Evolutionary conservation across 176 grass and related monocot species (phyloP), one percentile per base, ranked within the genome.

Genomic region (Sorghum bicolor): DNA sequence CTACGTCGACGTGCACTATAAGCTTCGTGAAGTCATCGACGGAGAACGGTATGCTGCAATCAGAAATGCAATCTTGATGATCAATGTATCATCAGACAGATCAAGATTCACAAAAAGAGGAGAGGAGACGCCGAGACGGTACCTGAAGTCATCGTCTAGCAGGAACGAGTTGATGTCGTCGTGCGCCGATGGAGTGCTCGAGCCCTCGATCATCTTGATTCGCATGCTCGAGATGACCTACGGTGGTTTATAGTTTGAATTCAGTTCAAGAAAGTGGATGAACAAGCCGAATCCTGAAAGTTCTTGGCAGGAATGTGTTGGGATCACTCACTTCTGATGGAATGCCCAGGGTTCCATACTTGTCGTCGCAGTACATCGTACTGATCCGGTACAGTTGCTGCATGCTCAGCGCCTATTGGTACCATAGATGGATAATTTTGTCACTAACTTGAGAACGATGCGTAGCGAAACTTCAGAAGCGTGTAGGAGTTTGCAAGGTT

Each of bases 361-460:
- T 93, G 86, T 93, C 88, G 5, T 93, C 91, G 33, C 88, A 90
- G 22, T 93, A 93, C 91, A 93, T 93, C 1, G 91, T 90, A 24
- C 88, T 86, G 86, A 93, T 93, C 63, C 91, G 78, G 71, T 93
- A 93, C 0, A 93, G 41, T 22, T 93, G 91, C 71, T 88, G 91
- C 78, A 90, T 78, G 82, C 88, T 90, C 17, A 93, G 85, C 1
- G 71, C 85, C 91, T 93, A 32, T 45, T 37, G 20, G 19, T 64
- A 79, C 16, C 22, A 50, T 22, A 44, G 29, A 48, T 32, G 31
- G 24, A 5, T 67, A 45, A 22, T 73, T 84, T 40, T 24, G 38
- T 66, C 33, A 77, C 3, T 52, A 43, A 53, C 58, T 5, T 65
- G 28, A 57, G 26, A 64, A 53, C 48, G 55, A 20, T 58, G 44